Evolutionary conservation across 148 eudicot species (phyloP).

Genomic region (Vaccinium vitisidaea): DNA sequence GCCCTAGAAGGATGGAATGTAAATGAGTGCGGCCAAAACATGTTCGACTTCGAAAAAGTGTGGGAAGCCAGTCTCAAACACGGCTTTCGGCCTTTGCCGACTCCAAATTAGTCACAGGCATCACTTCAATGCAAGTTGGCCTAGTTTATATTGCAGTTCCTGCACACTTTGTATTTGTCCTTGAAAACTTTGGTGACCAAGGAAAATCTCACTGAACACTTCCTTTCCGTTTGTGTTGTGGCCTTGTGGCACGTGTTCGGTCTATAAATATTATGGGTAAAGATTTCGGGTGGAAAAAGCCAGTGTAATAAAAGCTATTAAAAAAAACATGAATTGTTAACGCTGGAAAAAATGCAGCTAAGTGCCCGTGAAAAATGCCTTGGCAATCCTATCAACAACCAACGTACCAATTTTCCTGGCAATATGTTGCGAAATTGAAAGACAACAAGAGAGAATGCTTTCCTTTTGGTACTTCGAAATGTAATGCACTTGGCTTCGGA

Average conservation of each 20-base stretch:
- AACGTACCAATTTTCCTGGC: background rate
- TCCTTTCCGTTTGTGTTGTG: background rate
- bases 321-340: background rate
- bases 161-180: background rate
- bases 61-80: conserved; percentile 52
- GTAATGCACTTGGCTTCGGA: conserved; percentile 13
- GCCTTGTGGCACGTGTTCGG: background rate
- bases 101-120: background rate
- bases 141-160: background rate
- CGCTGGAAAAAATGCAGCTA: background rate
- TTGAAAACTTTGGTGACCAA: background rate
- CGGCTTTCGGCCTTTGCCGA: conserved; percentile 39
- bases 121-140: background rate
- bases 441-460: background rate
- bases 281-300: background rate
- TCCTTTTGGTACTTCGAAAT: background rate
- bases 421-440: background rate
- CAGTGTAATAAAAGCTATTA: background rate
- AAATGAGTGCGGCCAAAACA: conserved; percentile 37
- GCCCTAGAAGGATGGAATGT: conserved; percentile 55
- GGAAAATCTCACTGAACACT: background rate
- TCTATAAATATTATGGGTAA: background rate
- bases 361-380: background rate
- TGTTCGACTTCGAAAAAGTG: conserved; percentile 37
- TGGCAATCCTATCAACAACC: background rate